These are phyloP conservation scores for Wallacemonas sp. DNA, from an alignment of 208 protist genomes.

Conservation along the genomic window DNA sequence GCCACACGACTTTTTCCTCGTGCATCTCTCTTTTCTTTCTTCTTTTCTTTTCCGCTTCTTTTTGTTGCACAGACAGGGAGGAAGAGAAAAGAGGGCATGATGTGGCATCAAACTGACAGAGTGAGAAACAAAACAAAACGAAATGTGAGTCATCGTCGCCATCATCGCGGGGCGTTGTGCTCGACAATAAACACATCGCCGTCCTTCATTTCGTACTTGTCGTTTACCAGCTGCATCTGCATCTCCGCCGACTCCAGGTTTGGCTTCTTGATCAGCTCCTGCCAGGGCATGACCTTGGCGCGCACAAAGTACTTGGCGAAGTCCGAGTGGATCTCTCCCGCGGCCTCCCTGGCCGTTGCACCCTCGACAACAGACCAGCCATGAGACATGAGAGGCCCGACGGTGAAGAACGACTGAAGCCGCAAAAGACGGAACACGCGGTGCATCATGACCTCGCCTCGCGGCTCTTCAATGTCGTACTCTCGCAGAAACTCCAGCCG, in stretches of 20 bases:
- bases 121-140: no score
- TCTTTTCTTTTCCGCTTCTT: no score
- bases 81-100: neutral
- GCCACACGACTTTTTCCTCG: neutral
- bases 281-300: constrained; percentile 72
- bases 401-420: constrained; percentile 89
- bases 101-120: no score
- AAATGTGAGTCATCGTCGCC: neutral
- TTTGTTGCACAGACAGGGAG: neutral
- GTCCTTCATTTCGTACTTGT: constrained; percentile 75
- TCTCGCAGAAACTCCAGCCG: constrained; percentile 71
- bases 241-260: constrained; percentile 79
- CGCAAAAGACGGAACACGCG: constrained; percentile 56
- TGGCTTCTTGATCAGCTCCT: constrained; percentile 50
- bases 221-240: constrained; percentile 68
- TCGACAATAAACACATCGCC: constrained; percentile 87
- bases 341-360: constrained; percentile 60
- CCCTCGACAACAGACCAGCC: constrained; percentile 63
- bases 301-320: constrained; percentile 77
- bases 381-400: constrained; percentile 84
- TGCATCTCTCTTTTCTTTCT: neutral
- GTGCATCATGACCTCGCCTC: constrained; percentile 70
- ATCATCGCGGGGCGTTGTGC: constrained; percentile 46
- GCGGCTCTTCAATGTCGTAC: constrained; percentile 72
- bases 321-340: constrained; percentile 85